Base-by-base conservation (phyloP, 768 basidiomycete species). In the Suillus tomentosus region DNA sequence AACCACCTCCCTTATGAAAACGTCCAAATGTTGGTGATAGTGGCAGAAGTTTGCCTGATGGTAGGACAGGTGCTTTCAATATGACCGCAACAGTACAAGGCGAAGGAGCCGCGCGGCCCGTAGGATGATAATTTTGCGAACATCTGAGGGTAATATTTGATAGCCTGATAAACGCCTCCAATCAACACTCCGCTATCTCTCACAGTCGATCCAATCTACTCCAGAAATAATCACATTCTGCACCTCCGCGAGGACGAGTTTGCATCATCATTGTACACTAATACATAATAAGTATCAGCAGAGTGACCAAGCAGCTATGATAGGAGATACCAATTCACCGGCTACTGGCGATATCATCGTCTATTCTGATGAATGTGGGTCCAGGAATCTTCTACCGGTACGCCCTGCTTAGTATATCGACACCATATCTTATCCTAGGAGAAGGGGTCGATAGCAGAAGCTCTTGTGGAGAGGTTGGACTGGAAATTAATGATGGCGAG, bases 191-290 rank as follows among this genome's bases (percentile, higher is more conserved):
- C 45, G 22, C 45, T 47, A 13, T 47, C 45, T 47, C 11, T 10
- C 45, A 47, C 45, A 47, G n/a, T n/a, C 45, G 45, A 47, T 47
- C 45, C 45, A 47, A 47, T 47, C 45, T 47, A 22, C 45, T 22
- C 45, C 45, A n/a, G 9, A n/a, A 47, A 47, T 47, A 47, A 47
- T 10, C n/a, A 47, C 11, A 22, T n/a, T n/a, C 45, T 47, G n/a
- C 45, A 22, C 45, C n/a, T 22, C 45, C 45, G 45, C 10, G n/a
- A 22, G 45, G 45, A 10, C 22, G n/a, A 45, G 45, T 47, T n/a
- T n/a, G n/a, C n/a, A n/a, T n/a, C n/a, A n/a, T n/a, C n/a, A n/a
- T 47, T 47, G n/a, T 19, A 22, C 19, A n/a, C 45, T 45, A 47
- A n/a, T n/a, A 47, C 43, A 45, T 7, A n/a, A 45, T 19, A 19